Base-by-base conservation (phyloP, 2,329 filamentous ascomycete genomes). In the Aspergillus sp. region DNA sequence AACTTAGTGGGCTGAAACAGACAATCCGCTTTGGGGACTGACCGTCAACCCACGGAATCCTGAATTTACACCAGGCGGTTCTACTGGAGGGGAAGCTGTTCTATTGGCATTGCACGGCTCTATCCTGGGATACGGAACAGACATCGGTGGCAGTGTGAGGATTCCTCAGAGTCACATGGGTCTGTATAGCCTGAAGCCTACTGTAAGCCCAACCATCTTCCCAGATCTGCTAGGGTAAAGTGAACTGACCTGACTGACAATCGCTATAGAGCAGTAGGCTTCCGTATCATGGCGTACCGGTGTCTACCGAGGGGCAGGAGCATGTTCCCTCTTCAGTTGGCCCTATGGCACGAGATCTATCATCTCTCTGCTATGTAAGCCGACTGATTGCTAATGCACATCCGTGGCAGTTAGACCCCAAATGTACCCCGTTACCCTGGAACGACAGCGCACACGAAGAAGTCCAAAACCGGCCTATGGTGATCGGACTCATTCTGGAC, bases 251-350 rank as follows among this genome's bases (percentile, higher is more conserved):
- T 80, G 80, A 62, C 80, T 56, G n/a, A 44, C 15, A 32, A 30
- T 39, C n/a, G 7, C 23, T 21, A 53, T 32, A 87, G 84, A 87
- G 82, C 63, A 77, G 78, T 2, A 80, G 86, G 5, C 68, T 88
- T 0, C 84, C 86, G 0, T 88, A 88, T 54, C 68, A 79, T 11
- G 85, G 84, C 0, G 83, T 86, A 0, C 78, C 84, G 0, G 86
- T 88, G 0, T 87, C 85, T 0, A 87, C 83, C 0, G 85, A 88
- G 42, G 85, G 86, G 36, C 86, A 88, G 66, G 84, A 88, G 58
- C 85, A 88, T 70, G 83, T 88, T 0, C 86, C 86, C 1, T 88
- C 86, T 0, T 80, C 85, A 0, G 74, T 88, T n/a, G 86, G 86
- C 0, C 86, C 87, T 1, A 79, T 89, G 75, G 77, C 83, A 5